Evolutionary conservation across 768 basidiomycete genomes (phyloP), one percentile per base, ranked within the genome.

Genomic region (Lentinula sp.): DNA sequence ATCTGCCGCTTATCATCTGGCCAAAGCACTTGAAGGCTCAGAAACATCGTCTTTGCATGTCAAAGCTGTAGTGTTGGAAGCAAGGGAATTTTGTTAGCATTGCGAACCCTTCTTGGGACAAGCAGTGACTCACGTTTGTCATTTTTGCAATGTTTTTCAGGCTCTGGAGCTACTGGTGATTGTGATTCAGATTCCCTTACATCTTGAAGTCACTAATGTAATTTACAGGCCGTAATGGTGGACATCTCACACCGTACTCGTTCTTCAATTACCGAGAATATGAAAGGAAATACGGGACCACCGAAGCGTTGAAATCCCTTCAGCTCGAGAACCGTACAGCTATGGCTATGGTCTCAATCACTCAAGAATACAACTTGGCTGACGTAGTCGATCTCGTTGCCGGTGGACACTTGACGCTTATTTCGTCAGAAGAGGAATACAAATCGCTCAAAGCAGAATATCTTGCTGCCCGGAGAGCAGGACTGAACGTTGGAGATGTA

Each of bases 51-150:
- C 51, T 31, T 50, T 64, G 45, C 66, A 76, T n/a, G 62, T 83
- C 40, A 84, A 74, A 40, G 78, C 86, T 1, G 84, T 86, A 15
- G 75, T 95, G 10, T 71, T 97, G 13, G 94, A 96, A 68, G 95
- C 93, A 3, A 76, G 95, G 64, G 88, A 92, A 67, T 88, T 95
- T 71, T 90, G 93, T 93, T 23, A 74, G 90, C 77, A 15, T 53
- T 50, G 45, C 61, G 8, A 62, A 58, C 56, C 64, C 32, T 61
- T 16, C 9, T 43, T 16, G 23, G 15, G 53, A 21, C 18, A 37
- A n/a, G n/a, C 18, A 11, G 32, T 15, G 21, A n/a, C 31, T 15
- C 16, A 18, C 28, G 28, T 37, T 16, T 35, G 5, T 10, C 8
- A 3, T 37, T 48, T 18, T 42, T 40, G 18, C 11, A 35, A 42